phyloP scores from a whole-genome alignment of 2,329 filamentous ascomycete genomes.

The Ascochyta fabae region DNA sequence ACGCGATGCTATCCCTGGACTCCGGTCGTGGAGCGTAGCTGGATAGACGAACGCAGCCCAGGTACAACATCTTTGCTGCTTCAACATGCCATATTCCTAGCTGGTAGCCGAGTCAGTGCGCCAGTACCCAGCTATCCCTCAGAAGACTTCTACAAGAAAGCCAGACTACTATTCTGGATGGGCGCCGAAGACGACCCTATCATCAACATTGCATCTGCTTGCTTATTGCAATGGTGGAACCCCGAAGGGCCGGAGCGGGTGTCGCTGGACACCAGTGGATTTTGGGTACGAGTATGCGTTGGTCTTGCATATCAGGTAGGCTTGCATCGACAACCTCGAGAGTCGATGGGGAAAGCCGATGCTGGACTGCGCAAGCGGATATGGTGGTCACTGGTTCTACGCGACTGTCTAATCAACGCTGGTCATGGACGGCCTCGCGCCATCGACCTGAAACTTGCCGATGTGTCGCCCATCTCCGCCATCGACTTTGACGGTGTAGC shows the following conservation, averaged over 20 bases:
- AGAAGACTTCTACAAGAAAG: slow-evolving; percentile 45
- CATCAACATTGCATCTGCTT: slow-evolving; percentile 49
- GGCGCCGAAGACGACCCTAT: slow-evolving; percentile 48
- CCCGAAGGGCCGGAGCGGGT: slow-evolving; percentile 51
- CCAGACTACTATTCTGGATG: slow-evolving; percentile 44
- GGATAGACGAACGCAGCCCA: slow-evolving; percentile 44
- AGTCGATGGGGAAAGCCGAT: slow-evolving; percentile 35
- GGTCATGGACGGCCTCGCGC: slow-evolving; percentile 51
- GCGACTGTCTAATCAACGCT: slow-evolving; percentile 52
- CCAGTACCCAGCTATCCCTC: slow-evolving; percentile 41
- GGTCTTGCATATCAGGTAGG: slow-evolving; percentile 54
- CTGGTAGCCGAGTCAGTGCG: slow-evolving; percentile 52
- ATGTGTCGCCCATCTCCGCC: slow-evolving; percentile 47
- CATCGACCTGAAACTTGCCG: slow-evolving; percentile 50
- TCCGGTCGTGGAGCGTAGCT: slow-evolving; percentile 50
- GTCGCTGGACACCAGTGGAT: slow-evolving; percentile 53
- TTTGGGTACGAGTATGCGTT: slow-evolving; percentile 53
- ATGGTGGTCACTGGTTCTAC: slow-evolving; percentile 54
- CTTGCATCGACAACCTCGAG: slow-evolving; percentile 50
- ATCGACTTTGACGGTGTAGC: slow-evolving; percentile 45
- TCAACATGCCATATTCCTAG: slow-evolving; percentile 51
- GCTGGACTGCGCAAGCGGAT: slow-evolving; percentile 48
- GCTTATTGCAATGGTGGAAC: slow-evolving; percentile 54
- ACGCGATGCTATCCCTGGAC: slow-evolving; percentile 52
- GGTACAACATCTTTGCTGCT: slow-evolving; percentile 39